phyloP scores from a whole-genome alignment of 2,329 filamentous ascomycete genomes.

The Aspergillus calidoustus region DNA sequence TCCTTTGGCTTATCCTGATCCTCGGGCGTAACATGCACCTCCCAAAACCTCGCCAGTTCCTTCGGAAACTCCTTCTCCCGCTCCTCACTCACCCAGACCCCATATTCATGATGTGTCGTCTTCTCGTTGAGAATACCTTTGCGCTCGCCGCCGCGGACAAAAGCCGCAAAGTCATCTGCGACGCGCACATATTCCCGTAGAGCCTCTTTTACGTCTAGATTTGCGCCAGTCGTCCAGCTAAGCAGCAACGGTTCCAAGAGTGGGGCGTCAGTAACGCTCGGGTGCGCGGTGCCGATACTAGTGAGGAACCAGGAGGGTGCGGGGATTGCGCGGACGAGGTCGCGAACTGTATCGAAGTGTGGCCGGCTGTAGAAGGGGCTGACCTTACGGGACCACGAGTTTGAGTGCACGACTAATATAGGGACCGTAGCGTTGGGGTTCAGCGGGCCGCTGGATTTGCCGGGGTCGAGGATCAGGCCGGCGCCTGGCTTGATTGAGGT shows the following conservation, averaged over 20 bases:
- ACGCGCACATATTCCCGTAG: slow-evolving; percentile 8
- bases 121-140: slow-evolving; percentile 3
- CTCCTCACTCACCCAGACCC: slow-evolving; percentile 6
- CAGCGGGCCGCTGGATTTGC: slow-evolving; percentile 13
- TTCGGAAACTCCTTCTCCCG: slow-evolving; percentile 10
- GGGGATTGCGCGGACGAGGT: slow-evolving; percentile 9
- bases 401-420: slow-evolving; percentile 14
- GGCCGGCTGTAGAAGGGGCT: slow-evolving; percentile 12
- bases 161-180: slow-evolving; percentile 1
- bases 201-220: background rate
- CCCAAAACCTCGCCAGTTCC: slow-evolving; percentile 4
- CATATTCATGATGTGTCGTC: slow-evolving; percentile 6
- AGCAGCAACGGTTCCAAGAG: slow-evolving; percentile 3
- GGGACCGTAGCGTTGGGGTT: slow-evolving; percentile 11
- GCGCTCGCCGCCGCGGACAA: background rate
- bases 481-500: background rate
- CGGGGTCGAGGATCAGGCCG: slow-evolving; percentile 4
- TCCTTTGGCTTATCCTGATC: slow-evolving; percentile 2
- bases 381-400: slow-evolving; percentile 11
- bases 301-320: slow-evolving; percentile 12
- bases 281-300: slow-evolving; percentile 11
- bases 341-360: slow-evolving; percentile 13
- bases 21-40: slow-evolving; percentile 8
- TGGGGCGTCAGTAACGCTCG: slow-evolving; percentile 11
- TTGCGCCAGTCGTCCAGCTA: slow-evolving; percentile 8